Percentiles rank a stretch among this genome's conserved stretches.
phyloP scores from a whole-genome alignment of 179 eudicot genomes.

The Silene noctiflora region DNA sequence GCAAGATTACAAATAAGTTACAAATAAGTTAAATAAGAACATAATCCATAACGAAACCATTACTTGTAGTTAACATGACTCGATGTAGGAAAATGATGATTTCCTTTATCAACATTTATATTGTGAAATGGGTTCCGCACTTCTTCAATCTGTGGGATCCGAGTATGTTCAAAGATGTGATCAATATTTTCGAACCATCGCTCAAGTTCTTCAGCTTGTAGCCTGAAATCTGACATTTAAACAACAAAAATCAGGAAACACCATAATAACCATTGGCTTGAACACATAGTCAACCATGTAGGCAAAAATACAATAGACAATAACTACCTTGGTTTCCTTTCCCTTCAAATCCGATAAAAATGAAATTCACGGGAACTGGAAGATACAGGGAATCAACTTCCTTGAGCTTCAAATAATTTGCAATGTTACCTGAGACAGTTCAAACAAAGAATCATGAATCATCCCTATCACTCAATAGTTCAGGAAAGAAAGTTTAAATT shows the following conservation, averaged over 20 bases:
- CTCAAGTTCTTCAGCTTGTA: slow-evolving; percentile 81
- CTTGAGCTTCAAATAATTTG: slow-evolving; percentile 71
- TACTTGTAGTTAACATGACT: slow-evolving; percentile 94
- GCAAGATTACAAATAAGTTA: slow-evolving; percentile 13
- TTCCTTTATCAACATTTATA: slow-evolving; percentile 58
- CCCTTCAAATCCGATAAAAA: slow-evolving; percentile 89
- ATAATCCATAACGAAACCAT: slow-evolving; percentile 19
- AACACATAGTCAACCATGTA: slow-evolving; percentile 5
- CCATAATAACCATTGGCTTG: background rate
- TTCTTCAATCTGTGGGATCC: slow-evolving; percentile 78
- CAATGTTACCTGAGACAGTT: slow-evolving; percentile 65
- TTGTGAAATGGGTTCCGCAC: slow-evolving; percentile 76
- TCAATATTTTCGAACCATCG: slow-evolving; percentile 97
- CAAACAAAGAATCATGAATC: slow-evolving; percentile 15
- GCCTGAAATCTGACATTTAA: slow-evolving; percentile 57
- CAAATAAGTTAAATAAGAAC: background rate
- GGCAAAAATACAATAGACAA: slow-evolving; percentile 5
- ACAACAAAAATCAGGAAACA: background rate
- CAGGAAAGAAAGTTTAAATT: slow-evolving; percentile 5
- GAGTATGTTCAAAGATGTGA: slow-evolving; percentile 88
- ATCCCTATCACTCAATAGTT: background rate
- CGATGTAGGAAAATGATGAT: slow-evolving; percentile 64
- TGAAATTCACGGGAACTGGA: slow-evolving; percentile 86
- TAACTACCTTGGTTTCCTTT: slow-evolving; percentile 78
- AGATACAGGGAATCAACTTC: slow-evolving; percentile 89